Evolutionary conservation across 148 eudicot species (phyloP), one percentile per base, ranked within the genome.

Genomic region (Cornus controversa): DNA sequence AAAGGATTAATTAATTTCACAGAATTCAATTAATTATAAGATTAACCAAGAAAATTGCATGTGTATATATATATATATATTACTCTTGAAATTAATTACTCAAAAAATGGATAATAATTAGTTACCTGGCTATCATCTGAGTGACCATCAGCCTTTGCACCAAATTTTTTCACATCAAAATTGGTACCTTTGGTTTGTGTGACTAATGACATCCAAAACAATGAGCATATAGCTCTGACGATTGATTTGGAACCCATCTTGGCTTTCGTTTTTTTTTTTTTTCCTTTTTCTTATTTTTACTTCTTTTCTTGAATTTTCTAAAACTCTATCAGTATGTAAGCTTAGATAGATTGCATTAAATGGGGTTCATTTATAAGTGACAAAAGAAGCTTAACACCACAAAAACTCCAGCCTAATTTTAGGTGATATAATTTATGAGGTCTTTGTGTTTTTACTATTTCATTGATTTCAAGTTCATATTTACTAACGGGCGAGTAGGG

Each of bases 131-230:
- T 66, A 26, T 73, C 67, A 50, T 82, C 85, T 4, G 7, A 6
- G 1, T 9, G 45, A 1, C 0, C 29, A 73, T 69, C 74, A 10
- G 74, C 31, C 57, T 65, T 78, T 0, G 78, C 84, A 11, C 84
- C 84, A 42, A 57, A 77, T 18, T 82, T 82, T 25, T 50, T 77
- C 47, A 82, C 27, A 34, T 82, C 77, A 29, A 79, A 69, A 11
- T 50, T 13, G 57, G 57, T 4, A 1, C 4, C 57, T 50, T 13
- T 16, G 20, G 20, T 16, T 3, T 50, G 20, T 50, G 57, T 50
- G 57, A 50, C 57, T 50, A 50, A 50, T 50, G 20, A 50, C 15
- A 50, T 11, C 57, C 3, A 50, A 50, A 50, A 11, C 57, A 50
- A 15, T 50, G 57, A 50, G 4, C 8, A 40, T 3, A 50, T 7